Conservation (phyloP, 140 eudicot species). For the Oenanthe javanica region DNA sequence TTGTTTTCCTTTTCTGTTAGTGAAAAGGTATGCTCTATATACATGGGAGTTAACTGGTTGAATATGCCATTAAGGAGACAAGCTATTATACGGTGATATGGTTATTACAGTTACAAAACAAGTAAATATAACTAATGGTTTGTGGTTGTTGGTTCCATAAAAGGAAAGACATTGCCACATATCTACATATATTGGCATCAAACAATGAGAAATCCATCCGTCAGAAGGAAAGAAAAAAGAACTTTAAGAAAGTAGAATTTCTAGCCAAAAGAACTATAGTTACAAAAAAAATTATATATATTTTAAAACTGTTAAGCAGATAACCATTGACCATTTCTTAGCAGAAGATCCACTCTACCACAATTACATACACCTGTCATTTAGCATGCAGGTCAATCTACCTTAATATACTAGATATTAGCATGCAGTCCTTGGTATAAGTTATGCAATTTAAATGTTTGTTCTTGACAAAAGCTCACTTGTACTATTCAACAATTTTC, state of each 20-base stretch:
- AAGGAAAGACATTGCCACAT: background rate
- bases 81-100: background rate
- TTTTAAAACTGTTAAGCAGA: background rate
- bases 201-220: background rate
- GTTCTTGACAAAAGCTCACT: background rate
- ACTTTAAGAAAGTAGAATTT: background rate
- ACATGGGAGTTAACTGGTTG: background rate
- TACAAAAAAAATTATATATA: background rate
- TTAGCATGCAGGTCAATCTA: background rate
- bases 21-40: background rate
- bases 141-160: background rate
- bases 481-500: background rate
- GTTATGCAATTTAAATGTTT: background rate
- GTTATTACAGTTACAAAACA: background rate
- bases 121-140: background rate
- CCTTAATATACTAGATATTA: background rate
- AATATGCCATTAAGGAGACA: too few relatives aligned
- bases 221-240: background rate
- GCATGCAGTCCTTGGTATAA: background rate
- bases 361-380: background rate
- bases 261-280: background rate
- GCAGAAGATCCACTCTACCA: background rate
- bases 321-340: too few relatives aligned
- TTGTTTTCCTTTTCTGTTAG: background rate
- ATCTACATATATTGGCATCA: background rate